A percentile compares a stretch with the other conserved stretches of the same genome.
These are phyloP conservation scores for Funneliformis caledonium DNA, from an alignment of 371 early-diverging fungal species.

Conservation along the genomic window DNA sequence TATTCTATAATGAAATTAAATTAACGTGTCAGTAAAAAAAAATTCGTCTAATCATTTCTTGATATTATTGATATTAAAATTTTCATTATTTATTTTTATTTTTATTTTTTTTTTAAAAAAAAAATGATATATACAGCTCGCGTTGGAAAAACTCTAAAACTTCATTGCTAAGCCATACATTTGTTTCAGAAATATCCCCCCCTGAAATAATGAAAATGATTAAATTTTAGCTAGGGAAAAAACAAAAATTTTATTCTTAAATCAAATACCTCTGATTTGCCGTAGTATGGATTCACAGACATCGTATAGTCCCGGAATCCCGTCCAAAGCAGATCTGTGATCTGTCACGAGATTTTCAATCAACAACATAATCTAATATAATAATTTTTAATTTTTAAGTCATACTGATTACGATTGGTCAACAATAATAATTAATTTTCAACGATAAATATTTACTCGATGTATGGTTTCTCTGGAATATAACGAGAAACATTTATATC, in stretches of 20 bases:
- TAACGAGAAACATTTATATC: not conserved
- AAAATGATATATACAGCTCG: conserved; percentile 1
- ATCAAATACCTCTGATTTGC: conserved; percentile 7
- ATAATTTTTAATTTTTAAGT: not conserved
- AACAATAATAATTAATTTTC: not conserved
- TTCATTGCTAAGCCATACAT: conserved; percentile 6
- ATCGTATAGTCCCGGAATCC: not conserved
- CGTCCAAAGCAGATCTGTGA: not conserved
- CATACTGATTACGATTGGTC: not conserved
- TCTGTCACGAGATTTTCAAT: not conserved
- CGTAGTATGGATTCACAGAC: conserved; percentile 3
- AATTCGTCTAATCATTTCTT: too few species aligned
- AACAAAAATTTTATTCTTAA: not conserved
- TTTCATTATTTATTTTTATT: too few species aligned
- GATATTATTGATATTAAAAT: not conserved
- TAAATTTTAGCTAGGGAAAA: too few species aligned
- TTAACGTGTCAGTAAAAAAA: not conserved
- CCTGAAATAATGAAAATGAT: not conserved
- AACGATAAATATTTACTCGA: not conserved
- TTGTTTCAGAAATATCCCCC: conserved; percentile 10
- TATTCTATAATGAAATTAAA: not conserved
- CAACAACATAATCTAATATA: not conserved
- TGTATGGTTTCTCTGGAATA: conserved; percentile 12
- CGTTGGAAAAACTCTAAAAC: not conserved
- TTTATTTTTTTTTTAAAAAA: not conserved